phyloP scores from a whole-genome alignment of 228 moss, liverwort and hornwort genomes.

The Sphagnum fallax region DNA sequence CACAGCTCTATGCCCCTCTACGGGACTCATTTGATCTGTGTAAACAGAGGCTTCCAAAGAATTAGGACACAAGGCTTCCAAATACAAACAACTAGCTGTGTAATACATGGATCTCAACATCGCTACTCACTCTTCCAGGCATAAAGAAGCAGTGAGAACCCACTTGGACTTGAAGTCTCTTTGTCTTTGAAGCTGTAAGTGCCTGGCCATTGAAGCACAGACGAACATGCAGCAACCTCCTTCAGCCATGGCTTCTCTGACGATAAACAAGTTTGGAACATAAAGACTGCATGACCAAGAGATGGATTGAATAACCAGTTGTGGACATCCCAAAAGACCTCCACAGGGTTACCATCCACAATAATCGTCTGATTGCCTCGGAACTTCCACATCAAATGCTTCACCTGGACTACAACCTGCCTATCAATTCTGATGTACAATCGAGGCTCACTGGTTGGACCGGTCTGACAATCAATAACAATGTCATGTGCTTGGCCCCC shows the following conservation, averaged over 20 bases:
- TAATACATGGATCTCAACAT: constrained; percentile 9
- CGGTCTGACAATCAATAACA: constrained; percentile 57
- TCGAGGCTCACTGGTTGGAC: constrained; percentile 39
- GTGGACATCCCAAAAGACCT: constrained; percentile 66
- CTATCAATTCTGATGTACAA: constrained; percentile 52
- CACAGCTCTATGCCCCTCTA: constrained; percentile 15
- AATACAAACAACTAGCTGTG: constrained; percentile 20
- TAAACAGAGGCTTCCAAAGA: constrained; percentile 12
- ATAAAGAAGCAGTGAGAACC: constrained; percentile 51
- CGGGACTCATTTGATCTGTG: constrained; percentile 9
- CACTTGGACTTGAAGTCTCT: constrained; percentile 42
- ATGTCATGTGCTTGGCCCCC: constrained; percentile 58
- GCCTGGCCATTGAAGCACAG: constrained; percentile 61
- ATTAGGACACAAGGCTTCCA: constrained; percentile 18
- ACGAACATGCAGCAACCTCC: constrained; percentile 56
- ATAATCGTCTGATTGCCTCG: constrained; percentile 55
- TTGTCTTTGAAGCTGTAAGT: constrained; percentile 59
- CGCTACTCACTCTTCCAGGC: constrained; percentile 55
- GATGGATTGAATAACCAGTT: constrained; percentile 57
- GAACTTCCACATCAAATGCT: constrained; percentile 60
- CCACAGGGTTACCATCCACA: constrained; percentile 51
- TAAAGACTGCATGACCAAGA: constrained; percentile 53
- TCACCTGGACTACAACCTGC: constrained; percentile 54
- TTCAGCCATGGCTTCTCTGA: constrained; percentile 60
- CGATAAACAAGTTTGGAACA: constrained; percentile 62